Evolutionary conservation across 148 eudicot genomes (phyloP).

Genomic region (Rhododendron ovatum): DNA sequence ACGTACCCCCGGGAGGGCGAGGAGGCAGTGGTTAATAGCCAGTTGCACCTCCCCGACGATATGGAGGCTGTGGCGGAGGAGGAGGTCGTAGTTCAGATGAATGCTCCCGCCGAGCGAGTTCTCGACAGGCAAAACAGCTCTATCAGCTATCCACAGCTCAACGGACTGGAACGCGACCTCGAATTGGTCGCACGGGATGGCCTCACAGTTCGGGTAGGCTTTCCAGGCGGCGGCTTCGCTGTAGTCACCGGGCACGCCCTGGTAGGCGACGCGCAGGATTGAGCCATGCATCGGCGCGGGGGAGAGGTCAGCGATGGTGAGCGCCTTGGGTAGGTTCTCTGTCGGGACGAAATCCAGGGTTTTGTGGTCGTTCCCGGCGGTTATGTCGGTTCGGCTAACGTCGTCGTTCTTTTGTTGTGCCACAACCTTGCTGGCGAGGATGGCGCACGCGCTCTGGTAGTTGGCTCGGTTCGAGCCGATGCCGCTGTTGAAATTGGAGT

Average conservation of each 20-base stretch:
- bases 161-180: slow-evolving; percentile 93
- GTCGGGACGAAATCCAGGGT: slow-evolving; percentile 55
- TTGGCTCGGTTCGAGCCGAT: slow-evolving; percentile 42
- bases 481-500: slow-evolving; percentile 18
- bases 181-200: slow-evolving; percentile 88
- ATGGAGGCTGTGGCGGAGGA: slow-evolving; percentile 60
- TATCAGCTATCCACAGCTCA: slow-evolving; percentile 75
- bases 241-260: slow-evolving; percentile 94
- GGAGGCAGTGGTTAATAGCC: slow-evolving; percentile 81
- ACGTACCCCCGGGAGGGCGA: slow-evolving; percentile 70
- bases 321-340: slow-evolving; percentile 22
- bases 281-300: slow-evolving; percentile 86
- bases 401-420: slow-evolving; percentile 33
- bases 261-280: slow-evolving; percentile 74
- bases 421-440: slow-evolving; percentile 56
- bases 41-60: slow-evolving; percentile 53
- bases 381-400: slow-evolving; percentile 6
- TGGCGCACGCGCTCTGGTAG: slow-evolving; percentile 79
- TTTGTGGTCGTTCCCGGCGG: slow-evolving; percentile 47
- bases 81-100: slow-evolving; percentile 63
- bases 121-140: slow-evolving; percentile 65
- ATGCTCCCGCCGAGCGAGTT: slow-evolving; percentile 69
- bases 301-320: slow-evolving; percentile 50
- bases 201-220: slow-evolving; percentile 78
- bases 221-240: slow-evolving; percentile 88